Percentiles rank a stretch among this genome's conserved stretches.
Evolutionary conservation across 2,329 filamentous ascomycete species (phyloP).

Genomic region (Colletotrichum tamarilloi): DNA sequence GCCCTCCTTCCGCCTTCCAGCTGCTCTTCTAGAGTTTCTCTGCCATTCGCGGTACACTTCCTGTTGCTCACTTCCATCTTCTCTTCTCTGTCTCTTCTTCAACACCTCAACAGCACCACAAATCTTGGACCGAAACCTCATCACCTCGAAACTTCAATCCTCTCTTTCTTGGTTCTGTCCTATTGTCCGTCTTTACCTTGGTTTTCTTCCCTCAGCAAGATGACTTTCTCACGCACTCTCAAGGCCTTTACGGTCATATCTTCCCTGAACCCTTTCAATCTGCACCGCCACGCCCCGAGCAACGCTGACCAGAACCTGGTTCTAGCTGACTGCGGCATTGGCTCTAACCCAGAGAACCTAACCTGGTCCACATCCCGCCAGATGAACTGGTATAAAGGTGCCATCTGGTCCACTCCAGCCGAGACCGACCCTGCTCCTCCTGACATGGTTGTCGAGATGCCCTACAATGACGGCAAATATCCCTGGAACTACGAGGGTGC

Average conservation of each 20-base stretch:
- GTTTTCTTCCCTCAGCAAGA: not conserved
- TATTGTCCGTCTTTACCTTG: not conserved
- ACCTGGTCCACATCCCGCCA: constrained; percentile 56
- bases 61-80: not conserved
- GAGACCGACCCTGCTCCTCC: constrained; percentile 49
- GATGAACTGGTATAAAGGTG: constrained; percentile 55
- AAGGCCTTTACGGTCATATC: constrained; percentile 23
- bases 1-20: not conserved
- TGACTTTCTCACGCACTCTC: constrained; percentile 11
- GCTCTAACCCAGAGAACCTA: constrained; percentile 51
- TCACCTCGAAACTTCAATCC: not conserved
- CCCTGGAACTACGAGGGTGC: constrained; percentile 51
- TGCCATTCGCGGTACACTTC: not conserved
- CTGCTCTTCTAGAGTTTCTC: not conserved
- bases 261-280: constrained; percentile 14
- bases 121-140: not conserved
- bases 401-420: constrained; percentile 49
- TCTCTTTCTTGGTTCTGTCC: not conserved
- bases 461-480: constrained; percentile 50
- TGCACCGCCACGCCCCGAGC: constrained; percentile 38
- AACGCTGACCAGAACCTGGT: constrained; percentile 50
- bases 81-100: not conserved
- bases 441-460: constrained; percentile 52
- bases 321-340: constrained; percentile 55
- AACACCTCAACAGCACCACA: not conserved